phyloP scores from a whole-genome alignment of 2,329 filamentous ascomycete genomes.

The Cladosporium sp. region DNA sequence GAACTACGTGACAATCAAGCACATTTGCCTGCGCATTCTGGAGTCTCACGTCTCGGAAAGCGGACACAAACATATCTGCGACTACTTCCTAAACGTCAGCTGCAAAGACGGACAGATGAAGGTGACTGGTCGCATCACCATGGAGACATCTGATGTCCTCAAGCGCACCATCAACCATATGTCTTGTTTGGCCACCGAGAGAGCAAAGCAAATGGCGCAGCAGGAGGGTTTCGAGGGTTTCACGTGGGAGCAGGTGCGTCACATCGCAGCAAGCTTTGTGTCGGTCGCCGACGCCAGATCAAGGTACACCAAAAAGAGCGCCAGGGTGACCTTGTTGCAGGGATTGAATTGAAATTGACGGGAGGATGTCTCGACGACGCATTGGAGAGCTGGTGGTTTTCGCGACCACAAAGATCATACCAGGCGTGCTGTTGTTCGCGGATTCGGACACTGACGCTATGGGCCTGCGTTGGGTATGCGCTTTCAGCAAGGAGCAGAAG shows the following conservation, averaged over 20 bases:
- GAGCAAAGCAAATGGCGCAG: not conserved
- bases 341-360: not conserved
- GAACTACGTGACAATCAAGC: slow-evolving; percentile 13
- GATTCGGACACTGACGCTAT: not conserved
- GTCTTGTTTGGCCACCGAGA: not conserved
- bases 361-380: not conserved
- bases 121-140: not conserved
- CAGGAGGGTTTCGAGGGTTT: slow-evolving; percentile 8
- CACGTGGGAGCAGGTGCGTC: slow-evolving; percentile 4
- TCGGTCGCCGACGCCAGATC: not conserved
- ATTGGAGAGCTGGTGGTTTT: not conserved
- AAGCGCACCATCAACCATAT: not conserved
- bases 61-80: slow-evolving; percentile 6
- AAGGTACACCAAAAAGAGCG: slow-evolving; percentile 2
- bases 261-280: slow-evolving; percentile 12
- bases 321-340: not conserved
- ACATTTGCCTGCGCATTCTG: slow-evolving; percentile 13
- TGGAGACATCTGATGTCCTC: not conserved
- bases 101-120: not conserved
- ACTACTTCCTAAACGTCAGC: slow-evolving; percentile 12
- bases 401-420: not conserved
- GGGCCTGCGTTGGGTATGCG: not conserved
- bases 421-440: not conserved
- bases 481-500: not conserved
- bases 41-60: not conserved